A percentile compares a stretch with the other conserved stretches of the same genome.
Conservation (phyloP, 345 rosid species). For the Gossypium ekmanianum region DNA sequence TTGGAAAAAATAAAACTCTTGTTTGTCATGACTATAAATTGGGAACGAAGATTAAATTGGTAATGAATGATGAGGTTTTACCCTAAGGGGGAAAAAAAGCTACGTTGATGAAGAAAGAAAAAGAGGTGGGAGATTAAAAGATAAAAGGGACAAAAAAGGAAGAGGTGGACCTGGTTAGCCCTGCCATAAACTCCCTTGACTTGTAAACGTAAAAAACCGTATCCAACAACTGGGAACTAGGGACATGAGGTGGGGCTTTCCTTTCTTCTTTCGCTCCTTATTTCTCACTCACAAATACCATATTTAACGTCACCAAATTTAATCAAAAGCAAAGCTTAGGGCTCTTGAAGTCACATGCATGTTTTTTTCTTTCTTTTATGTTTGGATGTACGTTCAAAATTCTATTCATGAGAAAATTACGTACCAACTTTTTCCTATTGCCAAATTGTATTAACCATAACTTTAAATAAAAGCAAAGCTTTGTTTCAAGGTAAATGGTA, state of each 20-base stretch:
- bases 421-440: background rate
- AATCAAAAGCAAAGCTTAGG: background rate
- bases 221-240: background rate
- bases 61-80: no score
- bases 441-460: background rate
- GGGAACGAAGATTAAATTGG: no score
- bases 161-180: background rate
- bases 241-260: background rate
- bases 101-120: background rate
- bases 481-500: slow-evolving; percentile 3
- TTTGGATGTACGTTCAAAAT: background rate
- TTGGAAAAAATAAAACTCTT: no score
- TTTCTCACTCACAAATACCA: background rate
- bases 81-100: background rate
- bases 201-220: background rate
- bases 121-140: background rate
- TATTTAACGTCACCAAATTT: background rate
- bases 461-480: background rate
- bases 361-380: background rate
- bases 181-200: background rate
- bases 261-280: background rate
- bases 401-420: slow-evolving; percentile 8
- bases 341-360: background rate
- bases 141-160: background rate
- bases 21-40: no score